phyloP scores from a whole-genome alignment of 805 yeast genomes.

The Saccharomycopsis guyanensis region DNA sequence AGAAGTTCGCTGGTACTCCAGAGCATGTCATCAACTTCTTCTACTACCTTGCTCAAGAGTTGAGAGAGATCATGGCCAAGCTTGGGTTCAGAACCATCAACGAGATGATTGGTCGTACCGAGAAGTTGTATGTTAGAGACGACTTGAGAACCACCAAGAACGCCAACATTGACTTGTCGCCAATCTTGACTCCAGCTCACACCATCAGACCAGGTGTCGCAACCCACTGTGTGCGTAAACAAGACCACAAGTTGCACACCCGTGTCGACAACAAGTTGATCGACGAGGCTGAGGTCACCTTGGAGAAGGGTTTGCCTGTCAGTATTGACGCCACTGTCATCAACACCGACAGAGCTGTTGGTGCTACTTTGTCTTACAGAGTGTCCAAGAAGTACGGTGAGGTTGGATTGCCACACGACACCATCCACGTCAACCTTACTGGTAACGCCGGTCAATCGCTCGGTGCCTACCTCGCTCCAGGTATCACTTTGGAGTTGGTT shows the following conservation, averaged over 20 bases:
- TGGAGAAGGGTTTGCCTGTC: conserved; percentile 93
- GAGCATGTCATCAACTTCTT: conserved; percentile 98
- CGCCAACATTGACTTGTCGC: conserved; percentile 83
- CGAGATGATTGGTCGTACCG: conserved; percentile 98
- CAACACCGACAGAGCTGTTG: conserved; percentile 94
- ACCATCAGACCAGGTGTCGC: conserved; percentile 95
- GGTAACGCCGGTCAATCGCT: conserved; percentile 99
- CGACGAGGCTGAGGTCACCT: conserved; percentile 92
- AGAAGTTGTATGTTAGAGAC: conserved; percentile 77
- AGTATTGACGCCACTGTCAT: conserved; percentile 88
- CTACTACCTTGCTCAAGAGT: conserved; percentile 88
- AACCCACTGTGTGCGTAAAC: conserved; percentile 84
- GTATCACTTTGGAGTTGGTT: conserved; percentile 88
- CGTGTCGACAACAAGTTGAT: conserved; percentile 92
- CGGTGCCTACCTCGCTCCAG: conserved; percentile 96
- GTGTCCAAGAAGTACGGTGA: conserved; percentile 92
- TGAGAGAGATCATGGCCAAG: conserved; percentile 87
- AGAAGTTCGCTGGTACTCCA: conserved; percentile 92
- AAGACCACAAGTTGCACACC: conserved; percentile 88
- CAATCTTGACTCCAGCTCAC: conserved; percentile 95
- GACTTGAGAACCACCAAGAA: conserved; percentile 84
- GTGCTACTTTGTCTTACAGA: conserved; percentile 90
- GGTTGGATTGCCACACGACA: conserved; percentile 88
- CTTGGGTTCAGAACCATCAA: conserved; percentile 92
- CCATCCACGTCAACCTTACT: conserved; percentile 81